A percentile compares a stretch with the other conserved stretches of the same genome.
These are phyloP conservation scores for Guadua angustifolia DNA, from an alignment of 176 grass and related monocot genomes.

Conservation along the genomic window DNA sequence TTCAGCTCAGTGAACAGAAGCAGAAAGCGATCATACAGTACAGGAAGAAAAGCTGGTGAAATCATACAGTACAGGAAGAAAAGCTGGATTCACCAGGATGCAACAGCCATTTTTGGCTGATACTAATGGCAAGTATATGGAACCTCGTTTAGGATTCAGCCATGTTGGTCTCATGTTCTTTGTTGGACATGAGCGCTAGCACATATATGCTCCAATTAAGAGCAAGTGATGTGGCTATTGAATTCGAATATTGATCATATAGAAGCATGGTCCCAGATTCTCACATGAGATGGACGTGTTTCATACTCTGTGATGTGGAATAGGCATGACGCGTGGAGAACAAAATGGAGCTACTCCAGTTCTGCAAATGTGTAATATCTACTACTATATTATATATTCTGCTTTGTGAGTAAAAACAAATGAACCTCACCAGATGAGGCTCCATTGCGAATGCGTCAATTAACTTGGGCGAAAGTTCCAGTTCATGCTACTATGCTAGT, in stretches of 20 bases:
- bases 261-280: too few relatives aligned
- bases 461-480: neutral
- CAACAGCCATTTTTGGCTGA: neutral
- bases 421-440: neutral
- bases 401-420: too few relatives aligned
- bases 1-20: neutral
- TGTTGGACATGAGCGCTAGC: neutral
- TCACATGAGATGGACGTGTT: too few relatives aligned
- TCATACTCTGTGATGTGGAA: too few relatives aligned
- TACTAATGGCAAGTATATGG: neutral
- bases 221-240: too few relatives aligned
- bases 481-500: neutral
- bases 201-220: neutral
- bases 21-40: neutral
- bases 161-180: slow-evolving; percentile 15
- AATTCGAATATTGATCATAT: too few relatives aligned
- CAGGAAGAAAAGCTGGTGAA: slow-evolving; percentile 1
- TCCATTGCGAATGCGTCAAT: neutral
- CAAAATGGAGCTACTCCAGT: too few relatives aligned
- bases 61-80: neutral
- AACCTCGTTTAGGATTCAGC: neutral
- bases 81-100: neutral
- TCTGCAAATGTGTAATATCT: too few relatives aligned
- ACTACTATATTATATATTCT: too few relatives aligned
- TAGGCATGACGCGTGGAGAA: too few relatives aligned